A percentile compares a stretch with the other conserved stretches of the same genome.
Evolutionary conservation across 164 flowering plant species (phyloP).

Genomic region (Dillenia turbinata): DNA sequence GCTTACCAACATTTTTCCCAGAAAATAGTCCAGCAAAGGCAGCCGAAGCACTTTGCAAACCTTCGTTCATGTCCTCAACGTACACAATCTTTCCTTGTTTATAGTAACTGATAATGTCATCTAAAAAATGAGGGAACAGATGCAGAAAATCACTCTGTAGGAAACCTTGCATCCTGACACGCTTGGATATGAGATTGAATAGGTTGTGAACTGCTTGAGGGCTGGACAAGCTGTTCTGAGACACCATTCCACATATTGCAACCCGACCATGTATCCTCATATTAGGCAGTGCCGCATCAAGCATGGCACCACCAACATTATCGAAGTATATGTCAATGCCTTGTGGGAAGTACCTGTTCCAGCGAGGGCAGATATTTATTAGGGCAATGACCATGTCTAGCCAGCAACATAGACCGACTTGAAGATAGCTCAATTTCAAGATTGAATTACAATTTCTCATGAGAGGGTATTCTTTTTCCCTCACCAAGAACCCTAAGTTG

Average conservation of each 20-base stretch:
- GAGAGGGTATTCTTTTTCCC: too few relatives aligned
- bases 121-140: not conserved
- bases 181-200: not conserved
- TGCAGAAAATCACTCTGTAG: not conserved
- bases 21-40: constrained; percentile 5
- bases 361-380: not conserved
- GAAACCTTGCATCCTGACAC: constrained; percentile 3
- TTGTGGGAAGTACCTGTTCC: constrained; percentile 7
- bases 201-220: constrained; percentile 3
- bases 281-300: constrained; percentile 8
- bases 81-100: not conserved
- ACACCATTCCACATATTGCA: constrained; percentile 4
- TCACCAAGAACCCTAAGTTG: too few relatives aligned
- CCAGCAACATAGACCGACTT: too few relatives aligned
- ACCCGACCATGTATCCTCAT: constrained; percentile 6
- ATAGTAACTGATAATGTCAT: not conserved
- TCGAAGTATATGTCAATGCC: constrained; percentile 15
- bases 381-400: too few relatives aligned
- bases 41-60: not conserved
- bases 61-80: constrained; percentile 1
- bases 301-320: constrained; percentile 12
- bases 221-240: constrained; percentile 1
- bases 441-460: too few relatives aligned
- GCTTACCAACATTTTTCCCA: constrained; percentile 5
- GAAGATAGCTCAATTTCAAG: too few relatives aligned